Base-by-base conservation (phyloP, 305 asterid genomes). In the Fraxinus velutina region DNA sequence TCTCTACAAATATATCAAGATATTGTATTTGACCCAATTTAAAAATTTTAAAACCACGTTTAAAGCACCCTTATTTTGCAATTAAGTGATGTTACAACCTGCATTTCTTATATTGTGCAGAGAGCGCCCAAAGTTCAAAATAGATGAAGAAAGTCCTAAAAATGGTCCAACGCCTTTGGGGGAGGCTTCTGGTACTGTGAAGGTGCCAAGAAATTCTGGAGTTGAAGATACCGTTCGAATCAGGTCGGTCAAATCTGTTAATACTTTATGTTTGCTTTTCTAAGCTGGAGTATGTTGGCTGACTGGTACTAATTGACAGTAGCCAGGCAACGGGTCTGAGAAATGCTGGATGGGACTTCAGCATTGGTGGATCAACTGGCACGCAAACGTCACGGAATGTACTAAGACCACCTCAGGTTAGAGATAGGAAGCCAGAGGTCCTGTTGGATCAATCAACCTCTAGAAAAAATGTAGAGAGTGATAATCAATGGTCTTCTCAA, bases 301-400 rank as follows among this genome's bases (percentile, higher is more conserved):
- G 85, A 86, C 66, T 80, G 79, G 66, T 76, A 66, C 83, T 77
- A 27, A 75, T 68, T 82, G 30, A 81, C 90, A 89, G 92, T 87
- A 89, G 90, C 84, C 98, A 93, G 91, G 93, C 87, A 70, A 87
- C 83, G 77, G 89, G 92, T 80, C 76, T 83, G 86, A 88, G 82
- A 86, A 90, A 90, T 89, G 87, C 97, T 60, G 98, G 95, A 87
- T 93, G 98, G 98, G 98, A 95, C 90, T 93, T 93, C 87, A 93
- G 96, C 86, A 90, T 93, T 83, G 94, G 97, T 81, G 98, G 91
- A 85, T 86, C 97, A 76, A 78, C 85, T 76, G 89, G 90, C 84
- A 87, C 92, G 27, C 97, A 96, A 84, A 93, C 97, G 68, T 93
- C 89, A 74, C 89, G 97, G 84, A 93, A 91, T 88, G 95, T 84